Percentiles rank a stretch among this genome's conserved stretches.
Conservation (phyloP, 805 yeast species). For the Saccharomycopsis capsularis region DNA sequence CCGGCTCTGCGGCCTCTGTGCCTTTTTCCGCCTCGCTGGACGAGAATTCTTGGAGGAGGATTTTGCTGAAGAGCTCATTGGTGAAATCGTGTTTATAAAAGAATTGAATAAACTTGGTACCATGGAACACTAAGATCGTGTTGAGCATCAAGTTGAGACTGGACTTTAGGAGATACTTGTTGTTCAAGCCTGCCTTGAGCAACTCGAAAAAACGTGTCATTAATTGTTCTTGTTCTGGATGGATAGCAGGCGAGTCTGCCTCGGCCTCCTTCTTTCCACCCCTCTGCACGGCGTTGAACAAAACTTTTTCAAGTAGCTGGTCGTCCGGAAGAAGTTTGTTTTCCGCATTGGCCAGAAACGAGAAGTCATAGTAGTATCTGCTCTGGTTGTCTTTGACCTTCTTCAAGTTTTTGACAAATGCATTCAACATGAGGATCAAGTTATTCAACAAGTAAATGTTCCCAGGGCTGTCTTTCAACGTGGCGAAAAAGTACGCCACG, state of each 20-base stretch:
- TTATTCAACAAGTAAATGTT: constrained; percentile 14
- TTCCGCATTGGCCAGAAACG: background rate
- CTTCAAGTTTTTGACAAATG: constrained; percentile 15
- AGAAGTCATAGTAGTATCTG: background rate
- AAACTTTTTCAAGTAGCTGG: background rate
- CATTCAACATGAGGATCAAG: constrained; percentile 16
- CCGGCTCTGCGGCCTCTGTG: background rate
- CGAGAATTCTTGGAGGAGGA: background rate
- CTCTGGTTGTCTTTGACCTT: constrained; percentile 5
- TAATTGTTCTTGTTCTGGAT: background rate
- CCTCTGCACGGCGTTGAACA: background rate
- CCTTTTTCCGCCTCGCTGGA: background rate
- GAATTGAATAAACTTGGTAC: constrained; percentile 2
- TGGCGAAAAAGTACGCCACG: background rate
- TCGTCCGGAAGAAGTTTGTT: background rate
- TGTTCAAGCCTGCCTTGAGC: constrained; percentile 6
- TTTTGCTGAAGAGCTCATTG: constrained; percentile 6
- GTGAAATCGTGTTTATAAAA: constrained; percentile 10
- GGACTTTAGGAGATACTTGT: constrained; percentile 4
- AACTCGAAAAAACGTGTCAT: constrained; percentile 3
- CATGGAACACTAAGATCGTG: constrained; percentile 8
- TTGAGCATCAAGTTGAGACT: constrained; percentile 12
- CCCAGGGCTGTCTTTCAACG: background rate
- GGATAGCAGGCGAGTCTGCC: background rate
- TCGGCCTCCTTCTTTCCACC: background rate